phyloP scores from a whole-genome alignment of 345 rosid genomes.

The Zanthoxylum bungeanum region DNA sequence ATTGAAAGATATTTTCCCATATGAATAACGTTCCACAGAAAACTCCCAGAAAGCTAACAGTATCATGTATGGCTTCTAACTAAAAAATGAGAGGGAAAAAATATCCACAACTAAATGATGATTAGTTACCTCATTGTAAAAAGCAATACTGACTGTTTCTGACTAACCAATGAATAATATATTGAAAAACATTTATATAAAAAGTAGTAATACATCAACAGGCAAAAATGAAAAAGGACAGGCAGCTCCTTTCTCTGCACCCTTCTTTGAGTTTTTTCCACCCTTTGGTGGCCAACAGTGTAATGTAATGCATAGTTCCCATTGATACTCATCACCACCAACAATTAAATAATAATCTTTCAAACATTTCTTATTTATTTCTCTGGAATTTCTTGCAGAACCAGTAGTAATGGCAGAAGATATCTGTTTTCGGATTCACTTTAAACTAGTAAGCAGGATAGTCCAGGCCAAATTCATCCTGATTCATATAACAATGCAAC shows the following conservation, averaged over 20 bases:
- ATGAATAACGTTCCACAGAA: too few species aligned
- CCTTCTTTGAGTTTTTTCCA: not conserved
- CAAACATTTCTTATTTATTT: not conserved
- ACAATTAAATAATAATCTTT: not conserved
- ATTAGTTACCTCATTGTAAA: not conserved
- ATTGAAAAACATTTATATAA: not conserved
- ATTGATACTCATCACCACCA: not conserved
- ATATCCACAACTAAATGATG: not conserved
- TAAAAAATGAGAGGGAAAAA: not conserved
- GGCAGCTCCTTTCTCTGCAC: not conserved
- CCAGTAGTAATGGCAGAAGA: not conserved
- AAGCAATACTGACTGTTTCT: not conserved
- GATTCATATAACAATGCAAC: not conserved
- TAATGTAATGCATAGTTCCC: not conserved
- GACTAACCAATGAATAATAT: not conserved
- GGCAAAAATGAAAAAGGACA: not conserved
- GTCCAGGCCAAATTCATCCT: not conserved
- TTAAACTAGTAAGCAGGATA: not conserved
- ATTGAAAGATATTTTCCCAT: too few species aligned
- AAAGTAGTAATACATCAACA: not conserved
- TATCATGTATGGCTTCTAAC: not conserved
- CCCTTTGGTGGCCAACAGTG: not conserved
- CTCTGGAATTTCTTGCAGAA: too few species aligned
- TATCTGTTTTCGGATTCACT: not conserved
- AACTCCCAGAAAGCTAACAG: too few species aligned